These are phyloP conservation scores for Aegilops speltoides DNA, from an alignment of 176 grass and related monocot genomes.

Conservation along the genomic window DNA sequence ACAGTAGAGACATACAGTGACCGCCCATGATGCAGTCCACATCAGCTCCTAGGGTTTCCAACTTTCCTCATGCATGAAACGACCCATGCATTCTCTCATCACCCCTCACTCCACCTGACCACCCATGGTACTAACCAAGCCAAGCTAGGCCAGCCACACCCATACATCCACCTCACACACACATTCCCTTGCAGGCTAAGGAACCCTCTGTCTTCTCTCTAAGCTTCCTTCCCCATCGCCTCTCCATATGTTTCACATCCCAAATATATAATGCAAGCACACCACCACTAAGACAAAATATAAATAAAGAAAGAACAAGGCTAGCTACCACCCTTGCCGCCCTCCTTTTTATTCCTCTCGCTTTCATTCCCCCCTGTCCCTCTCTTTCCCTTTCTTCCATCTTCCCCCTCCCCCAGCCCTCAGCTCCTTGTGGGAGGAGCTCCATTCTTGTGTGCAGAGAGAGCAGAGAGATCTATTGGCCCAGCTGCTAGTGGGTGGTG, in stretches of 20 bases:
- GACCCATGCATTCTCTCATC: not conserved
- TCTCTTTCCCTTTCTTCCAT: conserved; percentile 19
- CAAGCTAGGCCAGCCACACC: conserved; percentile 2
- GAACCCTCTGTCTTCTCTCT: conserved; percentile 16
- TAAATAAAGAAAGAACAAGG: not conserved
- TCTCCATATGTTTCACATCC: conserved; percentile 62
- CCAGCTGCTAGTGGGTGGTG: conserved; percentile 48
- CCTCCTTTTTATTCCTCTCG: conserved; percentile 59
- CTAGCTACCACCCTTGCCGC: conserved; percentile 20
- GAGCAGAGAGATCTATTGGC: conserved; percentile 12
- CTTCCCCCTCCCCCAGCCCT: conserved; percentile 12
- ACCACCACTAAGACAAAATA: conserved; percentile 50
- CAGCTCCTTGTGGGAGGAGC: not conserved
- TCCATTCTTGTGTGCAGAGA: conserved; percentile 31
- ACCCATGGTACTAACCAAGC: not conserved
- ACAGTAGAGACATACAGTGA: conserved; percentile 12
- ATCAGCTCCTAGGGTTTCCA: conserved; percentile 41
- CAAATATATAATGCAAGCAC: conserved; percentile 51
- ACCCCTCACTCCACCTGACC: not conserved
- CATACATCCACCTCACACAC: conserved; percentile 38
- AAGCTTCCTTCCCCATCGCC: not conserved
- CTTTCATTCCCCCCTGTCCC: conserved; percentile 29
- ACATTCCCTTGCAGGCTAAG: conserved; percentile 46
- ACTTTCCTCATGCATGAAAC: conserved; percentile 37
- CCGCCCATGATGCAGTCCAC: not conserved